Evolutionary conservation across 2,329 filamentous ascomycete species (phyloP).

Genomic region (Penicillium brevicompactum): DNA sequence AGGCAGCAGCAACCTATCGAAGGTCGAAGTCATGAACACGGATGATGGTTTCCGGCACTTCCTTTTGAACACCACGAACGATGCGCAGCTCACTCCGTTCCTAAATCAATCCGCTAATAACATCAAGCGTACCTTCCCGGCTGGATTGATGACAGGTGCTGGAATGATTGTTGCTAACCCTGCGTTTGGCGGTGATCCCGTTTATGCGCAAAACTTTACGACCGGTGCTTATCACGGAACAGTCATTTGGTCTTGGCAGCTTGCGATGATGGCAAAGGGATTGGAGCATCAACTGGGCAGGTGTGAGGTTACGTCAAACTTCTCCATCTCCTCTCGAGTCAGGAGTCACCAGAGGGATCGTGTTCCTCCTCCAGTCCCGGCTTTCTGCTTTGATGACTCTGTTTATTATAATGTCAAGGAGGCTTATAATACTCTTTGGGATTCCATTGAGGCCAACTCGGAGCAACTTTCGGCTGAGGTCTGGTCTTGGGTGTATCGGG

Average conservation of each 20-base stretch:
- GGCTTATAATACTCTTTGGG: constrained; percentile 65
- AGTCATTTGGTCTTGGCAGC: constrained; percentile 66
- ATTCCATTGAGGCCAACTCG: constrained; percentile 60
- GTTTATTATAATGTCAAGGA: constrained; percentile 50
- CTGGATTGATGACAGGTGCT: constrained; percentile 58
- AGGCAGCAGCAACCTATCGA: constrained; percentile 50
- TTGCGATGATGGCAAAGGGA: constrained; percentile 66
- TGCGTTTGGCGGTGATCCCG: constrained; percentile 53
- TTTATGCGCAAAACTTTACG: constrained; percentile 56
- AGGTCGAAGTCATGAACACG: constrained; percentile 63
- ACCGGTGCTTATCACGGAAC: constrained; percentile 65
- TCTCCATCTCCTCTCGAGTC: background rate
- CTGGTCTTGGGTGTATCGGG: constrained; percentile 63
- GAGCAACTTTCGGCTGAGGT: constrained; percentile 59
- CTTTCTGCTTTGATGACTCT: constrained; percentile 52
- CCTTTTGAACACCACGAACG: constrained; percentile 61
- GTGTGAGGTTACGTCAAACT: constrained; percentile 40
- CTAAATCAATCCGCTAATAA: constrained; percentile 61
- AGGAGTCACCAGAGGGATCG: background rate
- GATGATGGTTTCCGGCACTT: constrained; percentile 67
- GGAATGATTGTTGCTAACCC: constrained; percentile 65
- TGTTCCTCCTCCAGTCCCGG: constrained; percentile 30
- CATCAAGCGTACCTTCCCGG: constrained; percentile 60
- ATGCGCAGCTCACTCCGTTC: constrained; percentile 58
- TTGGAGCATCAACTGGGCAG: constrained; percentile 60